phyloP scores from a whole-genome alignment of 805 yeast species.

The Myxozyma geophila region DNA sequence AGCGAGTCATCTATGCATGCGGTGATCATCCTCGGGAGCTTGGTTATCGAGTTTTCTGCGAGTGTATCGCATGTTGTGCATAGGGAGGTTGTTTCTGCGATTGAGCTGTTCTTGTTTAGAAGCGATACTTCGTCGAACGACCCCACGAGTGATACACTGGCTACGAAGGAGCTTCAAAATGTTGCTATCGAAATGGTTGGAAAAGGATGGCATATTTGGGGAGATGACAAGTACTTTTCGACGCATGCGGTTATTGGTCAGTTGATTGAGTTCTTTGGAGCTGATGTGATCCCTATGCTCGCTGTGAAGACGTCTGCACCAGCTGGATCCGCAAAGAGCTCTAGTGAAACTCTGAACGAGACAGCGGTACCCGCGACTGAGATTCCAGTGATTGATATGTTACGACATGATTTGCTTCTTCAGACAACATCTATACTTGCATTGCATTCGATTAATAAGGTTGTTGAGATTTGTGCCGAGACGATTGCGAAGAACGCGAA shows the following conservation, averaged over 20 bases:
- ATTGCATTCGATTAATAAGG: slow-evolving; percentile 22
- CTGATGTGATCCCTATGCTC: slow-evolving; percentile 18
- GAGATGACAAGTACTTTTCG: slow-evolving; percentile 24
- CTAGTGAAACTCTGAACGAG: neutral
- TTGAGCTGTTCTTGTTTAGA: slow-evolving; percentile 17
- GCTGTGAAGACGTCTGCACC: neutral
- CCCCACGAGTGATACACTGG: slow-evolving; percentile 12
- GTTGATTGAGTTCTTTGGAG: slow-evolving; percentile 25
- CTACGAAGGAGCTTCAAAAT: slow-evolving; percentile 22
- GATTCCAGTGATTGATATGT: slow-evolving; percentile 4
- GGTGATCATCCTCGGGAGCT: slow-evolving; percentile 28
- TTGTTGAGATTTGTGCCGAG: slow-evolving; percentile 27
- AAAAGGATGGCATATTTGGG: slow-evolving; percentile 34
- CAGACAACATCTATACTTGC: slow-evolving; percentile 17
- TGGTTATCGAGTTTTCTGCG: slow-evolving; percentile 22
- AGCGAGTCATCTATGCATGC: slow-evolving; percentile 26
- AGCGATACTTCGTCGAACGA: slow-evolving; percentile 2
- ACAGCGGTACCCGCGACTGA: neutral
- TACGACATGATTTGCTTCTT: slow-evolving; percentile 27
- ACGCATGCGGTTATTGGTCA: slow-evolving; percentile 9
- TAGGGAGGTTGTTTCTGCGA: slow-evolving; percentile 25
- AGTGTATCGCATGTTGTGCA: slow-evolving; percentile 24
- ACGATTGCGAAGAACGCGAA: slow-evolving; percentile 20
- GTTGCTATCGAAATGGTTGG: slow-evolving; percentile 34
- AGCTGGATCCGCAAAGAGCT: neutral